Evolutionary conservation across 1,284 basidiomycete species (phyloP).

Genomic region (Pseudozyma tsukubaensis): DNA sequence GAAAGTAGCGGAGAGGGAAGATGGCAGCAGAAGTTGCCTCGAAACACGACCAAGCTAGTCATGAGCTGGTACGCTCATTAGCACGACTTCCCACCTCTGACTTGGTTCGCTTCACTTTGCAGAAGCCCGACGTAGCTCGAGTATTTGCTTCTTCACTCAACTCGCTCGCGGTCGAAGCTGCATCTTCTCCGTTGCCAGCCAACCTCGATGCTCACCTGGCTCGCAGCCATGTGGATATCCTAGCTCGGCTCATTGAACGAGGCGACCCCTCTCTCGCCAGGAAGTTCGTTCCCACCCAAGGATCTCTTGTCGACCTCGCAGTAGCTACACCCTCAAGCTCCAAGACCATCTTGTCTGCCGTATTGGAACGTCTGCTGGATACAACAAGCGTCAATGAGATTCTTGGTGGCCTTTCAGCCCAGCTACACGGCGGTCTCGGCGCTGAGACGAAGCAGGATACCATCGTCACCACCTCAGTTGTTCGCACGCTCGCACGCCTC

Average conservation of each 20-base stretch:
- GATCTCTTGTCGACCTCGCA: constrained; percentile 45
- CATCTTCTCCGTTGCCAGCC: background rate
- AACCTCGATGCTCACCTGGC: constrained; percentile 4
- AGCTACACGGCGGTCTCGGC: constrained; percentile 10
- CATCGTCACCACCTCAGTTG: background rate
- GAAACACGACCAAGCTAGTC: constrained; percentile 7
- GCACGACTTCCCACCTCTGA: constrained; percentile 22
- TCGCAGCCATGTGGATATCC: constrained; percentile 26
- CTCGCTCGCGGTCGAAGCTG: constrained; percentile 6
- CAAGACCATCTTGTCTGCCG: background rate
- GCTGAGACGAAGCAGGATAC: background rate
- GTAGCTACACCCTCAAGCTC: constrained; percentile 15
- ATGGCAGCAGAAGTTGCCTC: constrained; percentile 15
- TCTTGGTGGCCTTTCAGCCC: constrained; percentile 20
- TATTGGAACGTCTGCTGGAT: constrained; percentile 48
- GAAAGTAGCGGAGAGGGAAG: background rate
- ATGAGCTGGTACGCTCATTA: constrained; percentile 23
- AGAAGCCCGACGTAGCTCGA: constrained; percentile 31
- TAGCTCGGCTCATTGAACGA: constrained; percentile 39
- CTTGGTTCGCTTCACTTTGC: constrained; percentile 36
- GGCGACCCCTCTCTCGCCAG: constrained; percentile 51
- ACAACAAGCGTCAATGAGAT: constrained; percentile 31
- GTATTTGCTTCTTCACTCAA: constrained; percentile 35
- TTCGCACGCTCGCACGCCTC: constrained; percentile 31
- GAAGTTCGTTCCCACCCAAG: constrained; percentile 42